These are phyloP conservation scores for Lipomyces mesembrius DNA, from an alignment of 805 yeast genomes.

Conservation along the genomic window DNA sequence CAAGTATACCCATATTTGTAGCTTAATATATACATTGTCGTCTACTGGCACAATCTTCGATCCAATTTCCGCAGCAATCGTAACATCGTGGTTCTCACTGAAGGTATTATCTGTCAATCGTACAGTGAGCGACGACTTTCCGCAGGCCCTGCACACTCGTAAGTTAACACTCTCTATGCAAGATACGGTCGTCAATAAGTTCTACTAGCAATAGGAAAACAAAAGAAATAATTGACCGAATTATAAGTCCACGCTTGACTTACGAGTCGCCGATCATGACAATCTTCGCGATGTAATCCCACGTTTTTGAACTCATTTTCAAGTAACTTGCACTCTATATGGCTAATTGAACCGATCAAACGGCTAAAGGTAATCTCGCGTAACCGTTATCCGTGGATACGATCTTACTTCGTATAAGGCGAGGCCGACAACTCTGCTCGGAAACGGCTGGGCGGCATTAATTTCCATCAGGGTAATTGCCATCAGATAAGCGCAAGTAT, in stretches of 20 bases:
- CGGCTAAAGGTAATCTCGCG: not conserved
- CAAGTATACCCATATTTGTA: constrained; percentile 46
- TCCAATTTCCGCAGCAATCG: constrained; percentile 49
- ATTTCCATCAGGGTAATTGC: constrained; percentile 6
- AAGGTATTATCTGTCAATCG: constrained; percentile 47
- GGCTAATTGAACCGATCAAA: not conserved
- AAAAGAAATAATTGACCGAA: not conserved
- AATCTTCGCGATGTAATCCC: constrained; percentile 47
- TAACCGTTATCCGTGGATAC: not conserved
- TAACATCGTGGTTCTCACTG: constrained; percentile 46
- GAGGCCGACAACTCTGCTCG: not conserved
- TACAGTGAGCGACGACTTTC: constrained; percentile 47
- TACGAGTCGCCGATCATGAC: constrained; percentile 49
- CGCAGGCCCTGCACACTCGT: constrained; percentile 43
- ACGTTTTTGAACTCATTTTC: constrained; percentile 36
- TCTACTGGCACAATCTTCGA: constrained; percentile 46
- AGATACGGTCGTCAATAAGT: constrained; percentile 38
- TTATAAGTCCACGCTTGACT: constrained; percentile 36
- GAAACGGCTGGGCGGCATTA: not conserved
- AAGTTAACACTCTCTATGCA: not conserved
- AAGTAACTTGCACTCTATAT: not conserved
- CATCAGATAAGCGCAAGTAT: constrained; percentile 13
- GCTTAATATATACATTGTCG: constrained; percentile 43
- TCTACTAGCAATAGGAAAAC: constrained; percentile 25
- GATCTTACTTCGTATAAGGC: no score